Conservation (phyloP, 2,329 filamentous ascomycete genomes). For the Didymella keratinophila region DNA sequence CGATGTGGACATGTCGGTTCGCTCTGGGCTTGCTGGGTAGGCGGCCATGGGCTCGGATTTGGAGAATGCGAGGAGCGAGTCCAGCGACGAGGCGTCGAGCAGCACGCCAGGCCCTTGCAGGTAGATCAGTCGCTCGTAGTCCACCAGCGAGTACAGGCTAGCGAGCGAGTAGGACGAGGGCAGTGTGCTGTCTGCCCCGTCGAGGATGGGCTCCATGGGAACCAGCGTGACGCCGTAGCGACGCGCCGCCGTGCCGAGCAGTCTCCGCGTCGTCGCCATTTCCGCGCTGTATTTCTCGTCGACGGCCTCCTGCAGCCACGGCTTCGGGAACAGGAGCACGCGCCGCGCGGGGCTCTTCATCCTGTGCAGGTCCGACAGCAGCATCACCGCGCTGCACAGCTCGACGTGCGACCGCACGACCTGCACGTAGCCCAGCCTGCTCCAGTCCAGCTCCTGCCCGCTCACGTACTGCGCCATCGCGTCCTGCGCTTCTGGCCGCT, state of each 20-base stretch:
- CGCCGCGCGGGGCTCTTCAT: constrained; percentile 56
- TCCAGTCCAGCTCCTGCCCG: constrained; percentile 55
- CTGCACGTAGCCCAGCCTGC: constrained; percentile 57
- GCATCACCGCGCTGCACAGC: constrained; percentile 60
- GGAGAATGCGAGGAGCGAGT: constrained; percentile 54
- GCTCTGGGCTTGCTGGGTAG: constrained; percentile 42
- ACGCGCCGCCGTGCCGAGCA: constrained; percentile 56
- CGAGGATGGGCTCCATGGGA: constrained; percentile 52
- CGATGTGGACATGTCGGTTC: constrained; percentile 46
- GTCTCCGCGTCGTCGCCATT: constrained; percentile 53
- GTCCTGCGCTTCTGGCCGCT: constrained; percentile 40
- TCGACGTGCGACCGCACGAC: constrained; percentile 55
- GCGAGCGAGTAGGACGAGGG: constrained; percentile 55
- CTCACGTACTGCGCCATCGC: constrained; percentile 43
- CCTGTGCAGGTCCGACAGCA: constrained; percentile 56
- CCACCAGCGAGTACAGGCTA: constrained; percentile 54
- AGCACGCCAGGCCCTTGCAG: constrained; percentile 56
- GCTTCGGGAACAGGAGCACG: constrained; percentile 56
- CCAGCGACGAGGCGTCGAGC: constrained; percentile 57
- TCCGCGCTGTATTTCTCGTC: constrained; percentile 52
- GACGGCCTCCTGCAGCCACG: constrained; percentile 46
- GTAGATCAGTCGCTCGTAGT: constrained; percentile 56
- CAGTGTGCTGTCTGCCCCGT: constrained; percentile 44
- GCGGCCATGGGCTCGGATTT: constrained; percentile 48
- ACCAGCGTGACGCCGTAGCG: constrained; percentile 56